Base-by-base conservation (phyloP, 169 alveolate genomes). In the Cryptosporidium canis region DNA sequence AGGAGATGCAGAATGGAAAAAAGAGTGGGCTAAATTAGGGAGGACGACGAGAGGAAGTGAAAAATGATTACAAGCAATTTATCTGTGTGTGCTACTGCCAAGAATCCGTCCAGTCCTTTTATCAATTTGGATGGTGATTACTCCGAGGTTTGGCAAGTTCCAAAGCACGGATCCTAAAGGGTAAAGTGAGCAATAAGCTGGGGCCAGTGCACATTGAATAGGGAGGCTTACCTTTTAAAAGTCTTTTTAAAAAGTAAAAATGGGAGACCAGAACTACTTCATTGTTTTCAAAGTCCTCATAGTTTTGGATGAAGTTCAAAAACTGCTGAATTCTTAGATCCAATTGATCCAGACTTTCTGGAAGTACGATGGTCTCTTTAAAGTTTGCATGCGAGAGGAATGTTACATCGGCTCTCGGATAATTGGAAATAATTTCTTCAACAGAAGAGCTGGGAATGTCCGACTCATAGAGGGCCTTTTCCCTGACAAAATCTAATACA, bases 131-230 rank as follows among this genome's bases (percentile, higher is more conserved):
- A 61, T 66, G 14, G 64, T 55, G 21, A 56, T 18, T 5, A 77
- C 64, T 55, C 87, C 87, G 12, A 77, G 64, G 45, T 77, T 77
- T 37, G 87, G 72, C 39, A 77, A 58, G 24, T 77, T 29, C 87
- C 87, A 77, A 3, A 55, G 61, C 39, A 44, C 37, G 7, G 77
- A 55, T 27, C 61, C 87, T 77, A 45, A 41, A 3, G 41, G 27
- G 0, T 31, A 16, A 16, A 63, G 47, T 1, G 24, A 31, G 31
- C n/a, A 11, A 6, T 33, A 29, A 31, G 11, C 9, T 24, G 2
- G 29, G 9, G 16, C 66, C 24, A 55, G 9, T 55, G 5, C 48
- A 41, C 11, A 14, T 48, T 33, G 18, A 16, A 35, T 0, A 12
- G 12, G 31, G 9, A 63, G 44, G 61, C 65, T 29, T 58, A 77